These are phyloP conservation scores for Cnidoscolus chayamansa DNA, from an alignment of 441 rosid species.

Conservation along the genomic window DNA sequence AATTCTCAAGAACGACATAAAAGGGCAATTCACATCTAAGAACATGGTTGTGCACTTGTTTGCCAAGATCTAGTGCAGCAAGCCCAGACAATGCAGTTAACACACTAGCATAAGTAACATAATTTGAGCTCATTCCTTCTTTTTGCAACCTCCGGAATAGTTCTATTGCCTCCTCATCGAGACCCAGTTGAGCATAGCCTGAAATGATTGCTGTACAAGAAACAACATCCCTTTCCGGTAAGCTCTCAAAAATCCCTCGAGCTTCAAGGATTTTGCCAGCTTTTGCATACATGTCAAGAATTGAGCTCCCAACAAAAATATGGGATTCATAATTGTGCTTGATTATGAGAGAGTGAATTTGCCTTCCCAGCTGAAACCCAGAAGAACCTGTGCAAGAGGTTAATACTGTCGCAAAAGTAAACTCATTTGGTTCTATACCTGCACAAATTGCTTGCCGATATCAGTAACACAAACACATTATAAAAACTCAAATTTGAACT, in stretches of 20 bases:
- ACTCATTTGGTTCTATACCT: slow-evolving; percentile 72
- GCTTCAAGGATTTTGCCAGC: slow-evolving; percentile 54
- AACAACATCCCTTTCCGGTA: slow-evolving; percentile 53
- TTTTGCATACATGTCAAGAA: slow-evolving; percentile 60
- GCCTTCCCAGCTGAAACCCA: slow-evolving; percentile 52
- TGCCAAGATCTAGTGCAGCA: slow-evolving; percentile 56
- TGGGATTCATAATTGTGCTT: slow-evolving; percentile 42
- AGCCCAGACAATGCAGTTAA: slow-evolving; percentile 63
- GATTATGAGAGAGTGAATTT: slow-evolving; percentile 51
- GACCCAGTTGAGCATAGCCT: slow-evolving; percentile 50
- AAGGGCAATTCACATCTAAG: slow-evolving; percentile 35
- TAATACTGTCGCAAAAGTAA: slow-evolving; percentile 66
- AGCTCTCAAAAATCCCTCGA: slow-evolving; percentile 37
- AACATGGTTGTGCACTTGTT: slow-evolving; percentile 52
- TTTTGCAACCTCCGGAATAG: slow-evolving; percentile 50
- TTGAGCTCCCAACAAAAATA: slow-evolving; percentile 54
- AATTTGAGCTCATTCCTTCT: slow-evolving; percentile 63
- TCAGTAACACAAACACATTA: slow-evolving; percentile 21
- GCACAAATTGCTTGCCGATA: slow-evolving; percentile 32
- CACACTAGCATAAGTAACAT: slow-evolving; percentile 54
- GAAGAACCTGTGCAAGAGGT: slow-evolving; percentile 54
- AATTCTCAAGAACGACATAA: slow-evolving; percentile 48
- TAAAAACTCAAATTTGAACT: neutral
- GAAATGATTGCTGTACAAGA: slow-evolving; percentile 61
- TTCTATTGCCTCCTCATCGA: slow-evolving; percentile 49